Conservation (phyloP, 2,329 filamentous ascomycete genomes). For the Pyrenophora graminea region DNA sequence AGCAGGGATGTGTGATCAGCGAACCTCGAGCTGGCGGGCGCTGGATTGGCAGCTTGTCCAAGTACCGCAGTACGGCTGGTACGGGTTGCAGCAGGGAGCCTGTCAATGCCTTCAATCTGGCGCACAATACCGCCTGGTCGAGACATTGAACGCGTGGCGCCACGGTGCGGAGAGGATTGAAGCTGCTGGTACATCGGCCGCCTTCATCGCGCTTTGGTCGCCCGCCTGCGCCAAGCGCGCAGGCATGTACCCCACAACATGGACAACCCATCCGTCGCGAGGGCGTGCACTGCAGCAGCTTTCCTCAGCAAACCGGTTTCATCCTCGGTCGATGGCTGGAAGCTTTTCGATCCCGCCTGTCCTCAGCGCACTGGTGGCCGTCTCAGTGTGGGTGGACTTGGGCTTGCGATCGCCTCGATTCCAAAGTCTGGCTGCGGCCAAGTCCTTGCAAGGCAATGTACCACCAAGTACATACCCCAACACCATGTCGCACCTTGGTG, state of each 20-base stretch:
- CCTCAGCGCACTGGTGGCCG: neutral
- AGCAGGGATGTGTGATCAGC: conserved; percentile 8
- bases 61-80: neutral
- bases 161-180: neutral
- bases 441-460: no score
- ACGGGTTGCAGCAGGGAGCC: neutral
- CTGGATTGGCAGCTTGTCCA: neutral
- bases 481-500: no score
- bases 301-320: conserved; percentile 23
- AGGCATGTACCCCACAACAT: conserved; percentile 20
- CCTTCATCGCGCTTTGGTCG: conserved; percentile 1
- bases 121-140: neutral
- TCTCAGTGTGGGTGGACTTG: neutral
- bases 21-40: no score
- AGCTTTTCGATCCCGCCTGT: conserved; percentile 8
- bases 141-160: neutral
- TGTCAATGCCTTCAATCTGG: neutral
- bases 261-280: conserved; percentile 6
- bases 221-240: conserved; percentile 8
- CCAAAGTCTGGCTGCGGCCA: no score
- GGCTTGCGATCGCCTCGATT: conserved; percentile 5
- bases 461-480: no score
- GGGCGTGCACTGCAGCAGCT: neutral
- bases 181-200: conserved; percentile 11
- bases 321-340: conserved; percentile 8